A percentile compares a stretch with the other conserved stretches of the same genome.
These are phyloP conservation scores for Solanum chacoense DNA, from an alignment of 305 asterid species.

Conservation along the genomic window DNA sequence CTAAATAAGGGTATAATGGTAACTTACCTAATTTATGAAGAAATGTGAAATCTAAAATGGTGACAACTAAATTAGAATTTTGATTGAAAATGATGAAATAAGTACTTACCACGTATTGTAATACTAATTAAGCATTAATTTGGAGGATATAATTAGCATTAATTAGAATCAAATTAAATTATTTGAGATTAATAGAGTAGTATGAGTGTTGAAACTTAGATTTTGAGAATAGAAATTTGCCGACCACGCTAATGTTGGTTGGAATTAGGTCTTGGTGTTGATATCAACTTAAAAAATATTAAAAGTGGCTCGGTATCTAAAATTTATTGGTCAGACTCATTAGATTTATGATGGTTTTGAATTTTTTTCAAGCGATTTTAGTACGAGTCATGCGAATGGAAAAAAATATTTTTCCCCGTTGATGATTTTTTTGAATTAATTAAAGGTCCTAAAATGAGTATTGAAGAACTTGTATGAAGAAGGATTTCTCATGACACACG, in stretches of 20 bases:
- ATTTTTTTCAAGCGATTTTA: neutral
- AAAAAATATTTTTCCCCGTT: no score
- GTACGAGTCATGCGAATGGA: neutral
- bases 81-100: neutral
- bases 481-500: neutral
- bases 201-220: neutral
- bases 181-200: neutral
- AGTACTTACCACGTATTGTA: neutral
- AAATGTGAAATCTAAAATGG: no score
- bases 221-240: neutral
- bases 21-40: no score
- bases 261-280: neutral
- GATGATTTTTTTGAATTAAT: no score
- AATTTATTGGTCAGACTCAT: neutral
- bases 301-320: neutral
- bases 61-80: no score
- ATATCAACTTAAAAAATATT: no score
- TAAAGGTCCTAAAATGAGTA: neutral
- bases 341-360: rapidly evolving
- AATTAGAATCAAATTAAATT: neutral
- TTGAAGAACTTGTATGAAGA: neutral
- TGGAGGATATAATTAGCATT: neutral
- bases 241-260: neutral
- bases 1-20: no score
- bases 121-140: neutral